These are phyloP conservation scores for Hypomyces rosellus DNA, from an alignment of 2,329 filamentous ascomycete genomes.

Conservation along the genomic window DNA sequence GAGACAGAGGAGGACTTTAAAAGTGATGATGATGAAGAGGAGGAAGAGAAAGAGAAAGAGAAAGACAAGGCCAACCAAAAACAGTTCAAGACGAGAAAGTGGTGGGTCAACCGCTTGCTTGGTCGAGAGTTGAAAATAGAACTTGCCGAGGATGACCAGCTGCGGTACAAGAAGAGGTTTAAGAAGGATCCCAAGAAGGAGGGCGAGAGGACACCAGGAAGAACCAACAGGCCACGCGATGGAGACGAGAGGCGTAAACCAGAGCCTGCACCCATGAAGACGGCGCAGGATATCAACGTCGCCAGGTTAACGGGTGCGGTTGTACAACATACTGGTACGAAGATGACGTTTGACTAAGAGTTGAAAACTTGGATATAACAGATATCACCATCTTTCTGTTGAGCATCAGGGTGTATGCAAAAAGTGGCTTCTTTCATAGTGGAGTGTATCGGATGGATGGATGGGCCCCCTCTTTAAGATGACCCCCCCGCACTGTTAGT, in stretches of 20 bases:
- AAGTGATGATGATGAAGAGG: constrained; percentile 40
- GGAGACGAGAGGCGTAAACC: constrained; percentile 14
- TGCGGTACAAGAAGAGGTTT: constrained; percentile 89
- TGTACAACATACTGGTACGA: constrained; percentile 71
- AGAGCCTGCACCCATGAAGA: constrained; percentile 29
- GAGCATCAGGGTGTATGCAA: too few relatives aligned
- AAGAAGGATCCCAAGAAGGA: constrained; percentile 59
- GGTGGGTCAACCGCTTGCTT: constrained; percentile 80
- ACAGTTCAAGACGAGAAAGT: constrained; percentile 57
- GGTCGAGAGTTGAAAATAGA: constrained; percentile 82
- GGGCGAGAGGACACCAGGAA: constrained; percentile 23
- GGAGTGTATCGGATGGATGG: background rate
- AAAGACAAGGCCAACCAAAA: constrained; percentile 35
- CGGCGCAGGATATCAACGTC: constrained; percentile 41
- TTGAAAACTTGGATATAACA: constrained; percentile 4
- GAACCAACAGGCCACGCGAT: constrained; percentile 28
- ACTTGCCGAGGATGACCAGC: constrained; percentile 85
- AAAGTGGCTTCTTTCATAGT: background rate
- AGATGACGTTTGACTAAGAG: constrained; percentile 68
- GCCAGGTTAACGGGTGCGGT: constrained; percentile 72
- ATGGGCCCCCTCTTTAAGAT: background rate
- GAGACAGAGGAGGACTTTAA: constrained; percentile 58
- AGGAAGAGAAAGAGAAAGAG: constrained; percentile 37
- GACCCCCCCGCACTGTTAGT: too few relatives aligned
- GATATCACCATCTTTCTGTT: constrained; percentile 9